These are phyloP conservation scores for Ziziphus jujuba DNA, from an alignment of 306 rosid species.

Conservation along the genomic window DNA sequence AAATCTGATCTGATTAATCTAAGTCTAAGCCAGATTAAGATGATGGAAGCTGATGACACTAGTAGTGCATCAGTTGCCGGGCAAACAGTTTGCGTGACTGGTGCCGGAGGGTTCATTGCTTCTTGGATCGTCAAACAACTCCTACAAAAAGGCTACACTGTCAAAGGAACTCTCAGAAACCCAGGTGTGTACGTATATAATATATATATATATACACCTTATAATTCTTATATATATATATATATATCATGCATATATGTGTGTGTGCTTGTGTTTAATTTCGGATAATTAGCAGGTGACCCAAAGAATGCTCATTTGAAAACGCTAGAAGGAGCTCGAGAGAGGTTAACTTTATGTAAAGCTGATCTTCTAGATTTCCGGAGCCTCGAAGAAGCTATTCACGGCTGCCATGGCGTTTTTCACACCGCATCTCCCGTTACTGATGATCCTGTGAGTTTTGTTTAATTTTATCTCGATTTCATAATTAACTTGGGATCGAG, in stretches of 20 bases:
- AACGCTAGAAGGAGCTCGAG: slow-evolving; percentile 75
- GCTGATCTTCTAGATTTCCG: slow-evolving; percentile 73
- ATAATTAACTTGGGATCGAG: too few species aligned
- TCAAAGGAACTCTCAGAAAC: slow-evolving; percentile 79
- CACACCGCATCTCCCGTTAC: slow-evolving; percentile 38
- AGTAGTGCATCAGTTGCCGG: slow-evolving; percentile 27
- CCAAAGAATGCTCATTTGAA: slow-evolving; percentile 75
- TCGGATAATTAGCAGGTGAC: slow-evolving; percentile 44
- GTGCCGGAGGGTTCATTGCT: slow-evolving; percentile 96
- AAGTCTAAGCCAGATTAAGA: slow-evolving; percentile 9
- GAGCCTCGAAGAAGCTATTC: slow-evolving; percentile 51
- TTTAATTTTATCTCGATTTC: not conserved
- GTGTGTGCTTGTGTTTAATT: not conserved
- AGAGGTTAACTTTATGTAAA: slow-evolving; percentile 57
- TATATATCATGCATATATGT: too few species aligned
- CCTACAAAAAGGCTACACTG: slow-evolving; percentile 69
- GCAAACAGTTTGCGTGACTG: slow-evolving; percentile 82
- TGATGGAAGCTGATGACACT: slow-evolving; percentile 36
- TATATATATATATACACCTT: not conserved
- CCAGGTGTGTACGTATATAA: slow-evolving; percentile 45
- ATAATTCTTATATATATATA: too few species aligned
- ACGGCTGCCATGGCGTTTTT: slow-evolving; percentile 74
- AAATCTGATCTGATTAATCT: not conserved
- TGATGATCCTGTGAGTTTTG: slow-evolving; percentile 51
- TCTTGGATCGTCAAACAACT: slow-evolving; percentile 86